These are phyloP conservation scores for Aureobasidium uvarum DNA, from an alignment of 2,329 filamentous ascomycete genomes.

Conservation along the genomic window DNA sequence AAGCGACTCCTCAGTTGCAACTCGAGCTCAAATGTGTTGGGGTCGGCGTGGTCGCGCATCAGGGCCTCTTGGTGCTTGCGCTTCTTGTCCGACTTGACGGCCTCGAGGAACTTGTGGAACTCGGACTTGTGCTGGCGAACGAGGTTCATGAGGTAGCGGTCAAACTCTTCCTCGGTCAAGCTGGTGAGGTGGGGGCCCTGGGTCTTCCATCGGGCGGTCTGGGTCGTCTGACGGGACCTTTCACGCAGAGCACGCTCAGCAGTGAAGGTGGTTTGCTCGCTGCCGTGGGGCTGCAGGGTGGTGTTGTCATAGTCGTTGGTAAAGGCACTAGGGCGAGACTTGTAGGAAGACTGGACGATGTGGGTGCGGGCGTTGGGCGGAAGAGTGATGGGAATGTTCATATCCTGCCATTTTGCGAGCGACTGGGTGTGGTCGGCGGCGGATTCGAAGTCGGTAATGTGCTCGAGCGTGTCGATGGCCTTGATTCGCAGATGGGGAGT, in stretches of 20 bases:
- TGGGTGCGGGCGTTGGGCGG: slow-evolving; percentile 25
- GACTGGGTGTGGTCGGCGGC: slow-evolving; percentile 79
- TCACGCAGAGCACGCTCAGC: slow-evolving; percentile 29
- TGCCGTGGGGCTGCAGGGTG: slow-evolving; percentile 31
- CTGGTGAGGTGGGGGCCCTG: slow-evolving; percentile 59
- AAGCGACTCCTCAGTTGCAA: slow-evolving; percentile 20
- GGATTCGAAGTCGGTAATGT: slow-evolving; percentile 84
- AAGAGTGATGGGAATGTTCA: slow-evolving; percentile 68
- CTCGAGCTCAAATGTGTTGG: slow-evolving; percentile 17
- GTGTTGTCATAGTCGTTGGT: slow-evolving; percentile 49
- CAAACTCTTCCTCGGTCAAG: slow-evolving; percentile 57
- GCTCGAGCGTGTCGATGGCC: slow-evolving; percentile 78
- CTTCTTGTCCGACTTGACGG: slow-evolving; percentile 29
- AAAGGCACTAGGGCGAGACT: slow-evolving; percentile 39
- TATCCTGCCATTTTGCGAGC: slow-evolving; percentile 80
- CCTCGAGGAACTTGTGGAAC: slow-evolving; percentile 36
- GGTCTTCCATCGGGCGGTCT: slow-evolving; percentile 50
- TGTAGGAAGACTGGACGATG: background rate
- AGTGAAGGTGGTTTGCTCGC: slow-evolving; percentile 35
- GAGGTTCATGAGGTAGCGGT: slow-evolving; percentile 50
- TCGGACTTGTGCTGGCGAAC: slow-evolving; percentile 38
- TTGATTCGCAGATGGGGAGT: slow-evolving; percentile 75
- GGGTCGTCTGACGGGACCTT: slow-evolving; percentile 30
- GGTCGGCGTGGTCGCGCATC: slow-evolving; percentile 23
- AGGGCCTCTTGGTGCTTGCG: slow-evolving; percentile 21